These are phyloP conservation scores for Pontederia paniculata DNA, from an alignment of 176 grass and related monocot genomes.

Conservation along the genomic window DNA sequence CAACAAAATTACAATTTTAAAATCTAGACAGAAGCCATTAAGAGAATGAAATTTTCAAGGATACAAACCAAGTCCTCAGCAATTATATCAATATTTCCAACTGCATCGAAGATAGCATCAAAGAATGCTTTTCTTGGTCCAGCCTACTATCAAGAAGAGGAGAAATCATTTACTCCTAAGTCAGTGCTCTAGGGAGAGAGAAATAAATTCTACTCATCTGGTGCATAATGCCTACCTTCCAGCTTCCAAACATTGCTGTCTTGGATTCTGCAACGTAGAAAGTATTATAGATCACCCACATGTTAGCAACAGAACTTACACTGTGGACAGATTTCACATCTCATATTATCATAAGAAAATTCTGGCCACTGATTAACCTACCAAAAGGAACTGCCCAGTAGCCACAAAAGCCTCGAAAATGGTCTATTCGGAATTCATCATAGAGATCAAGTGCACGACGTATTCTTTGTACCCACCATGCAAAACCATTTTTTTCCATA, in stretches of 20 bases:
- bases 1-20: background rate
- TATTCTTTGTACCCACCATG: constrained; percentile 94
- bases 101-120: constrained; percentile 69
- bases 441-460: constrained; percentile 93
- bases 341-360: background rate
- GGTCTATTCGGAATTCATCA: constrained; percentile 94
- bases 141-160: constrained; percentile 76
- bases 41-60: background rate
- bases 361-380: constrained; percentile 19
- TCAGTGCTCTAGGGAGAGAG: constrained; percentile 6
- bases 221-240: constrained; percentile 56
- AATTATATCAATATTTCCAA: constrained; percentile 71
- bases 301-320: background rate
- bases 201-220: constrained; percentile 8
- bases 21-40: background rate
- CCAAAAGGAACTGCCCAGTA: constrained; percentile 91
- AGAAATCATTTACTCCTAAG: constrained; percentile 21
- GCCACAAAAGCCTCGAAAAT: constrained; percentile 83
- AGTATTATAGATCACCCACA: constrained; percentile 12
- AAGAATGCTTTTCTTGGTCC: constrained; percentile 92
- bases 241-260: constrained; percentile 65
- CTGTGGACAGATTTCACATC: background rate
- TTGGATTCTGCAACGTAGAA: constrained; percentile 58
- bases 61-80: constrained; percentile 80
- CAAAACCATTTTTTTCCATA: constrained; percentile 72